phyloP scores from a whole-genome alignment of 306 rosid genomes.

The Begonia masoniana region DNA sequence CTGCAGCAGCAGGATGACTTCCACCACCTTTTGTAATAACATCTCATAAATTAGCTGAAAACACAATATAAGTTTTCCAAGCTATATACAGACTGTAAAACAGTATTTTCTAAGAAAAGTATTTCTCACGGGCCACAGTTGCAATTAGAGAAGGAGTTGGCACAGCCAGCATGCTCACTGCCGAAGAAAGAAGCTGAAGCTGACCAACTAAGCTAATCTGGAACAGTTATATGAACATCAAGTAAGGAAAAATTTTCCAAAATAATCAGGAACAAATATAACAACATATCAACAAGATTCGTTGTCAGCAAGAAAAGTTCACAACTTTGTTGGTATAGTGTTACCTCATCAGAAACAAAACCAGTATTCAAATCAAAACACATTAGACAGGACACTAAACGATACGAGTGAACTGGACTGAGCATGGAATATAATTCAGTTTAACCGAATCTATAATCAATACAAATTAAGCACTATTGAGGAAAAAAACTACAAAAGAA shows the following conservation, averaged over 20 bases:
- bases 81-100: constrained; percentile 1
- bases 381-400: no score
- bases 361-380: no score
- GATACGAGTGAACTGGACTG: no score
- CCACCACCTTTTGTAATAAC: constrained; percentile 73
- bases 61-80: neutral
- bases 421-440: no score
- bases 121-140: constrained; percentile 89
- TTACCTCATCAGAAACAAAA: no score
- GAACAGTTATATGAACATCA: constrained; percentile 17
- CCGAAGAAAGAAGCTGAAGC: constrained; percentile 96
- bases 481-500: no score
- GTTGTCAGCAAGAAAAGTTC: constrained; percentile 5
- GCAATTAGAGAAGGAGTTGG: constrained; percentile 94
- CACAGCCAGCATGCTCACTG: constrained; percentile 82
- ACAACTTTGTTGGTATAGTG: neutral
- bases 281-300: neutral
- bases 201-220: constrained; percentile 93
- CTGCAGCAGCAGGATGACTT: constrained; percentile 79
- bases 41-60: constrained; percentile 4
- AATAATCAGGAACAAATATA: neutral
- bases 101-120: constrained; percentile 4
- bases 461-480: no score
- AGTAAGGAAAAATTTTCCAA: constrained; percentile 8
- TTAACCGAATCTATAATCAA: no score